A percentile compares a stretch with the other conserved stretches of the same genome.
Evolutionary conservation across 73 alveolate species (phyloP).

Genomic region (Uronychia setigera): DNA sequence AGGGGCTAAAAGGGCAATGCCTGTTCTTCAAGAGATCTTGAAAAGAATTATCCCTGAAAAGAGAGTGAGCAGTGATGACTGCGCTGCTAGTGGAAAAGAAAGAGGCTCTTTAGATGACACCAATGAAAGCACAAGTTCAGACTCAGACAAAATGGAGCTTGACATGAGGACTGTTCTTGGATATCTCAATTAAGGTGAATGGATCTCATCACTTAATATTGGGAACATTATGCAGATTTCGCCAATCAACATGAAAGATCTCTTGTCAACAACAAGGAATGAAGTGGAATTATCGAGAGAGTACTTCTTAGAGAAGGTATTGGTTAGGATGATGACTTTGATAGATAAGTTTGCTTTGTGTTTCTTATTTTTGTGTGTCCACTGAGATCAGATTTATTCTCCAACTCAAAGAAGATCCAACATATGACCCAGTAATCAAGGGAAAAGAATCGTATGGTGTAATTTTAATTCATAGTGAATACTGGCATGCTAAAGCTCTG

Average conservation of each 20-base stretch:
- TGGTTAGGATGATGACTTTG: not conserved
- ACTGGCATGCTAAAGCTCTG: constrained; percentile 78
- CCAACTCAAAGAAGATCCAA: constrained; percentile 70
- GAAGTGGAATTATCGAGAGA: constrained; percentile 81
- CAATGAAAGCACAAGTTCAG: not conserved
- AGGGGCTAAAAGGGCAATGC: constrained; percentile 34
- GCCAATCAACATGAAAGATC: constrained; percentile 76
- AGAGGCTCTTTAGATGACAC: not conserved
- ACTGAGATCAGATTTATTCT: constrained; percentile 79
- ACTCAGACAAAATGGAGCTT: not conserved
- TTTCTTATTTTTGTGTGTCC: constrained; percentile 85
- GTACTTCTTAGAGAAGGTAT: constrained; percentile 75
- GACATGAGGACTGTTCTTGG: constrained; percentile 68
- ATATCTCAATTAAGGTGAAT: constrained; percentile 66
- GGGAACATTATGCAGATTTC: constrained; percentile 85
- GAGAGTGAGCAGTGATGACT: not conserved
- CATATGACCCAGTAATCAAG: constrained; percentile 36
- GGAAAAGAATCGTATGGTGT: constrained; percentile 66
- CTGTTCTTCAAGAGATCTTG: constrained; percentile 19
- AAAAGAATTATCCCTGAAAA: constrained; percentile 42
- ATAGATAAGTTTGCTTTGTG: constrained; percentile 71
- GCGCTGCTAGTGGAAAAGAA: not conserved
- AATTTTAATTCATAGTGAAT: constrained; percentile 45
- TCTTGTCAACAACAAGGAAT: constrained; percentile 69
- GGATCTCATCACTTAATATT: constrained; percentile 79